Conservation (phyloP, 129 eudicot species). For the sunflower (Helianthus annuus) region HanXRQr2.0-SUNRISE NC_035447.2:79465021-79465520, state of each 20-base stretch:
- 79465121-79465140: not conserved
- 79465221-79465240: not conserved
- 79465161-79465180: not conserved
- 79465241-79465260: not conserved
- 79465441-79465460: too few species aligned
- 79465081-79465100: not conserved
- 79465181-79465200: not conserved
- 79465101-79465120: not conserved
- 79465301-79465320: not conserved
- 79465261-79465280: not conserved
- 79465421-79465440: too few species aligned
- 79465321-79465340: not conserved
- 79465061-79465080: not conserved
- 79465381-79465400: too few species aligned
- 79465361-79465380: too few species aligned
- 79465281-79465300: not conserved
- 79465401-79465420: too few species aligned
- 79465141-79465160: not conserved
- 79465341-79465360: too few species aligned
- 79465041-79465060: not conserved
- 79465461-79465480: too few species aligned
- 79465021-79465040: not conserved
- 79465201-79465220: not conserved
- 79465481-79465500: too few species aligned
- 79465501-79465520: too few species aligned